A percentile compares a stretch with the other conserved stretches of the same genome.
Evolutionary conservation across 2,329 filamentous ascomycete species (phyloP).

Genomic region (Coniochaeta prunicola): DNA sequence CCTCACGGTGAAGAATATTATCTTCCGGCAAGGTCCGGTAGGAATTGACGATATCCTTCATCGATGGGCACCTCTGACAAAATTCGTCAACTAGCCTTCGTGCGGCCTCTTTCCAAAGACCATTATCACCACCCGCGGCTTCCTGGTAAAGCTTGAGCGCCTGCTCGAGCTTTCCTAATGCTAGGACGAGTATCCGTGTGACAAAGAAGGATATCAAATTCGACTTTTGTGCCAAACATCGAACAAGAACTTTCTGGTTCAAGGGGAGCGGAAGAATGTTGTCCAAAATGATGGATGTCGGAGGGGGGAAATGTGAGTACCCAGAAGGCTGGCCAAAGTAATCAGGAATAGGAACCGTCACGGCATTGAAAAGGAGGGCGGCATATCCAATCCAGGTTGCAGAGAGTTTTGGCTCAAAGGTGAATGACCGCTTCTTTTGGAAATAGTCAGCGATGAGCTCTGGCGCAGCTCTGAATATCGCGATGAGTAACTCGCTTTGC

Average conservation of each 20-base stretch:
- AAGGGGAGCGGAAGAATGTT: conserved; percentile 79
- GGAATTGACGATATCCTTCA: conserved; percentile 71
- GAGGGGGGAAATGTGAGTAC: conserved; percentile 65
- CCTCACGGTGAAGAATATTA: conserved; percentile 69
- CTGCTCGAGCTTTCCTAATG: conserved; percentile 68
- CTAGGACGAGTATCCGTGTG: conserved; percentile 68
- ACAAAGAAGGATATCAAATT: conserved; percentile 80
- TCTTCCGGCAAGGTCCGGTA: conserved; percentile 64
- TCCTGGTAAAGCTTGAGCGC: conserved; percentile 56
- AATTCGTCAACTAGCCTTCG: conserved; percentile 67
- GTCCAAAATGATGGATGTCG: conserved; percentile 71
- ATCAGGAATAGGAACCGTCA: conserved; percentile 65
- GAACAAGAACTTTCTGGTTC: conserved; percentile 69
- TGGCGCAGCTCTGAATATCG: conserved; percentile 73
- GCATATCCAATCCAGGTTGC: conserved; percentile 94
- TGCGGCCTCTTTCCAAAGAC: conserved; percentile 63
- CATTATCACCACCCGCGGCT: conserved; percentile 26
- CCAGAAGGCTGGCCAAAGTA: conserved; percentile 61
- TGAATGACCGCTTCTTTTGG: conserved; percentile 68
- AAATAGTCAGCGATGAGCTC: conserved; percentile 89
- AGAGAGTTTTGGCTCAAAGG: conserved; percentile 85
- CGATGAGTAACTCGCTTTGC: conserved; percentile 73
- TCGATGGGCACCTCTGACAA: conserved; percentile 67
- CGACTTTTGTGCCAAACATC: conserved; percentile 71
- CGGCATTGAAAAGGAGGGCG: conserved; percentile 74